Evolutionary conservation across 768 basidiomycete species (phyloP), one percentile per base, ranked within the genome.

Genomic region (Calocybe gangraenosa): DNA sequence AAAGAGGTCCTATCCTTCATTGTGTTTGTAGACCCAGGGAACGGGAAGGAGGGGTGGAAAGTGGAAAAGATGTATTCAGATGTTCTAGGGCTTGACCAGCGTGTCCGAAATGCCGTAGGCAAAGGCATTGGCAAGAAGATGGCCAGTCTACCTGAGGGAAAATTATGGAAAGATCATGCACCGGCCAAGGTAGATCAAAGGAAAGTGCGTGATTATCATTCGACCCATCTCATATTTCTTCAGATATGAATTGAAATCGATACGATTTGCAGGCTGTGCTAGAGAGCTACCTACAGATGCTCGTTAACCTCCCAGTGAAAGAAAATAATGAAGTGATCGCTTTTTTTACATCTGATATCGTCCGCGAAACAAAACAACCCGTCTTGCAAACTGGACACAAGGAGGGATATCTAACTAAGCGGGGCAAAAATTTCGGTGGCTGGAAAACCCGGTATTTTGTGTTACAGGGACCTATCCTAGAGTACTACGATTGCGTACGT

Each of bases 401-500:
- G 65, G 91, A 95, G 64, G 95, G 94, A 13, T 95, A 95, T 62
- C 70, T 96, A 28, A 97, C 95, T 15, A 97, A 97, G 68, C 78
- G 92, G 47, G 94, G 94, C 17, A 92, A 97, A 71, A 96, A 92
- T 58, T 97, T 98, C 66, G 96, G 96, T 36, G 93, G 95, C 2
- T 94, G 92, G 95, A 94, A 95, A 61, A 92, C 92, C 19, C 77
- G 96, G 34, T 99, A 84, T 65, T 98, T 98, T 57, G 92, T 97
- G 7, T 73, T 97, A 19, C 86, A 91, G 63, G 92, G 94, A 0
- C 84, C 91, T 2, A 78, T 87, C 1, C 73, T 98, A 40, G 91
- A 95, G 58, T 99, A 98, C 65, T 99, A 89, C 57, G 96, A 98
- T 66, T 84, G 81, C 57, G 95, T 97, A 66, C 69, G 92, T 80